These are phyloP conservation scores for Penstemon barbatus DNA, from an alignment of 257 asterid species.

Conservation along the genomic window DNA sequence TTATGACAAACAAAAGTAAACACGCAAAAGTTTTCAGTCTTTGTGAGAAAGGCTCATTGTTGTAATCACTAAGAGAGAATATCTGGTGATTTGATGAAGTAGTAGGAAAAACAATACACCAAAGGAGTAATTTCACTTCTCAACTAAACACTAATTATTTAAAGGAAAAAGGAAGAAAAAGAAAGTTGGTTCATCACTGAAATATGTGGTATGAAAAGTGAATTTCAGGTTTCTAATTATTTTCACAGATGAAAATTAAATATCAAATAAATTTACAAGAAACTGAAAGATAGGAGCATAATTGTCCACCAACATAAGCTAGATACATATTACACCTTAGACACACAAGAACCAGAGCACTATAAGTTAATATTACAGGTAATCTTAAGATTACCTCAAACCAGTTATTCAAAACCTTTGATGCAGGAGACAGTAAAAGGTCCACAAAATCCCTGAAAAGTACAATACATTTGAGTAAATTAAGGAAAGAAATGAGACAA, in stretches of 20 bases:
- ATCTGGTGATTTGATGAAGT: background rate
- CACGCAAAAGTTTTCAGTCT: background rate
- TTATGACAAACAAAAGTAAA: background rate
- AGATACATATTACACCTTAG: conserved; percentile 2
- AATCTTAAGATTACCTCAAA: conserved; percentile 65
- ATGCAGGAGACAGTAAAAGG: conserved; percentile 84
- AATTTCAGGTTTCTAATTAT: background rate
- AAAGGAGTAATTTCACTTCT: background rate
- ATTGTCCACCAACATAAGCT: conserved; percentile 9
- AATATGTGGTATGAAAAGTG: background rate
- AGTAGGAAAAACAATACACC: background rate
- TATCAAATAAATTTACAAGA: background rate
- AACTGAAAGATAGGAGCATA: conserved; percentile 4
- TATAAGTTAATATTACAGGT: background rate
- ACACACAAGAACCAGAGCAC: conserved; percentile 1
- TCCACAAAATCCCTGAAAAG: conserved; percentile 85
- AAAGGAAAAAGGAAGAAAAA: background rate
- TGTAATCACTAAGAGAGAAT: background rate
- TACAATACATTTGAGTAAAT: conserved; percentile 27
- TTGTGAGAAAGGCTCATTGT: background rate
- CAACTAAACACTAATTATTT: too few relatives aligned
- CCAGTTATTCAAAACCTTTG: conserved; percentile 91
- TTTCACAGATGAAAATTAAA: background rate
- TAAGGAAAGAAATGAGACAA: conserved; percentile 7
- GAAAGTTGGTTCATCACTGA: background rate